phyloP scores from a whole-genome alignment of 805 yeast species.

The Tetrapisispora arboricola region DNA sequence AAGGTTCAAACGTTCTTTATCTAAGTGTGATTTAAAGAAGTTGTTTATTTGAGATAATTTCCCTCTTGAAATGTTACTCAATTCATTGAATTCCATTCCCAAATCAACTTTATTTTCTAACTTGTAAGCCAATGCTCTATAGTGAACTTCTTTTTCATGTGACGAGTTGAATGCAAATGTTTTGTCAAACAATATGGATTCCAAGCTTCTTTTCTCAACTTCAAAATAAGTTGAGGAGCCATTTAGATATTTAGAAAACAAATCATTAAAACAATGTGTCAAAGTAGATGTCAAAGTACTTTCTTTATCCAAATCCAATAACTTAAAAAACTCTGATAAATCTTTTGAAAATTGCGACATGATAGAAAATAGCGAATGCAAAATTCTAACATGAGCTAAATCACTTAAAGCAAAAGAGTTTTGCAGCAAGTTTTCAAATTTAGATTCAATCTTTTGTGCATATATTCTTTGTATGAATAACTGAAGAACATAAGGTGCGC shows the following conservation, averaged over 20 bases:
- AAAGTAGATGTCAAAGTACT: conserved; percentile 39
- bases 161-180: conserved; percentile 25
- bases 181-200: conserved; percentile 28
- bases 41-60: conserved; percentile 44
- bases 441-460: conserved; percentile 56
- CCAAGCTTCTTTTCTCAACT: conserved; percentile 59
- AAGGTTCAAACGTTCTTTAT: conserved; percentile 32
- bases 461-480: conserved; percentile 66
- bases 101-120: conserved; percentile 17
- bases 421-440: conserved; percentile 47
- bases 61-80: conserved; percentile 13
- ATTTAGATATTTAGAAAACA: conserved; percentile 58
- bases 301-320: conserved; percentile 36
- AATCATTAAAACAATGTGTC: conserved; percentile 63
- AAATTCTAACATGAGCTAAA: conserved; percentile 63
- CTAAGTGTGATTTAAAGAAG: conserved; percentile 45
- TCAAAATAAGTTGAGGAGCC: conserved; percentile 57
- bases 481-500: conserved; percentile 50
- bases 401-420: conserved; percentile 53
- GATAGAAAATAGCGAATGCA: conserved; percentile 55
- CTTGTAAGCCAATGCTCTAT: conserved; percentile 22
- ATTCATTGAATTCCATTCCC: conserved; percentile 2
- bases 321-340: conserved; percentile 48
- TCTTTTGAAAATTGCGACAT: conserved; percentile 53
- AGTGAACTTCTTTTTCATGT: conserved; percentile 26